Percentiles rank a stretch among this genome's conserved stretches.
These are phyloP conservation scores for Leccinum ambiguum DNA, from an alignment of 1,284 basidiomycete species.

Conservation along the genomic window DNA sequence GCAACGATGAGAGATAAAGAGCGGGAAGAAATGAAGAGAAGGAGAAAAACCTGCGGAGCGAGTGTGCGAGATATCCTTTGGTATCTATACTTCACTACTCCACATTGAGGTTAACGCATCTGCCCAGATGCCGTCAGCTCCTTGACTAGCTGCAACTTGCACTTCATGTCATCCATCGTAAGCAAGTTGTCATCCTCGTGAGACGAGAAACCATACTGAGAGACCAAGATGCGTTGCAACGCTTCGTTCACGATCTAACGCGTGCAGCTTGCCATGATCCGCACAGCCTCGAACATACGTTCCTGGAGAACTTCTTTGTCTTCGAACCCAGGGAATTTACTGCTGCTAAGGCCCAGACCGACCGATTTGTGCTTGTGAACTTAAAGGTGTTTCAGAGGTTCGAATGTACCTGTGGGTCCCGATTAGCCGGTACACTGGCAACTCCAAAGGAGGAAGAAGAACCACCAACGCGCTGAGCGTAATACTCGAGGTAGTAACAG, in stretches of 20 bases:
- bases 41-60: too few relatives aligned
- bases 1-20: too few relatives aligned
- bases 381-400: slow-evolving; percentile 49
- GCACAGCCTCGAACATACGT: slow-evolving; percentile 48
- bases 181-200: slow-evolving; percentile 6
- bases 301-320: slow-evolving; percentile 44
- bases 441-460: too few relatives aligned
- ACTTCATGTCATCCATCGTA: slow-evolving; percentile 22
- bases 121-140: slow-evolving; percentile 26
- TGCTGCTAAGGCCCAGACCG: slow-evolving; percentile 73
- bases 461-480: too few relatives aligned
- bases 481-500: slow-evolving; percentile 55
- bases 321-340: slow-evolving; percentile 70
- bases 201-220: slow-evolving; percentile 74
- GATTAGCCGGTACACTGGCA: slow-evolving; percentile 13
- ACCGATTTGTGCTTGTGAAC: slow-evolving; percentile 62
- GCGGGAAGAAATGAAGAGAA: too few relatives aligned
- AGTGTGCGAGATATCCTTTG: too few relatives aligned
- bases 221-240: slow-evolving; percentile 63
- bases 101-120: slow-evolving; percentile 17
- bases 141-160: slow-evolving; percentile 18
- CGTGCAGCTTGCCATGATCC: slow-evolving; percentile 40
- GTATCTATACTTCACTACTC: too few relatives aligned
- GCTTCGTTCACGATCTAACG: slow-evolving; percentile 49
- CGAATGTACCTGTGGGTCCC: slow-evolving; percentile 1